A percentile compares a stretch with the other conserved stretches of the same genome.
Conservation (phyloP, 805 yeast genomes). For the Starmerella powellii region DNA sequence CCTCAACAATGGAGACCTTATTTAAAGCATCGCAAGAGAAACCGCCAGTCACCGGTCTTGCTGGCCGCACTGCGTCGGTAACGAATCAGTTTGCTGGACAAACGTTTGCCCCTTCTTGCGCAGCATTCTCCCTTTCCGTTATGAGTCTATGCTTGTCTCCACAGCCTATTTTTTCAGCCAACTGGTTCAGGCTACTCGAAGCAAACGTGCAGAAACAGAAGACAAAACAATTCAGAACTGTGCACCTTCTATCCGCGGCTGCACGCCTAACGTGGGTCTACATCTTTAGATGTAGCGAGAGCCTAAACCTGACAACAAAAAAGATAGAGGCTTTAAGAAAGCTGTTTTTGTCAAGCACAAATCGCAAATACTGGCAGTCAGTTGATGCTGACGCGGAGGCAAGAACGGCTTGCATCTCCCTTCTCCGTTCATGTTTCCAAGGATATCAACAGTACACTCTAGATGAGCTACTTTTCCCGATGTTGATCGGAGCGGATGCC, state of each 20-base stretch:
- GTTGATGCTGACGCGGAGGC: conserved; percentile 26
- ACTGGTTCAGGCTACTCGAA: conserved; percentile 66
- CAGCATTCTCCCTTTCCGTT: conserved; percentile 51
- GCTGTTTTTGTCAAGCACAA: conserved; percentile 36
- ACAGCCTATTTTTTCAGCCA: conserved; percentile 51
- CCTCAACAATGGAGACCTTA: conserved; percentile 58
- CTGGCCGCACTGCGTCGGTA: conserved; percentile 8
- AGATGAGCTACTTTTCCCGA: conserved; percentile 63
- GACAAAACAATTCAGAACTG: conserved; percentile 40
- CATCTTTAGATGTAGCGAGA: conserved; percentile 72
- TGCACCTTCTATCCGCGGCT: conserved; percentile 49
- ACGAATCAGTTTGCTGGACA: neutral
- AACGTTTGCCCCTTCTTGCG: conserved; percentile 1
- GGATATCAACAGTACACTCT: conserved; percentile 67
- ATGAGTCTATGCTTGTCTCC: conserved; percentile 74
- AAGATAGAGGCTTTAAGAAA: conserved; percentile 56
- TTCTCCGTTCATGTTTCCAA: conserved; percentile 66
- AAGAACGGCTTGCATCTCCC: conserved; percentile 54
- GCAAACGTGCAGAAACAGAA: conserved; percentile 47
- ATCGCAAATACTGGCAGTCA: conserved; percentile 58
- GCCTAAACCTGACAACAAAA: conserved; percentile 75
- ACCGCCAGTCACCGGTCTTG: conserved; percentile 4
- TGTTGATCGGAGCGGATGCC: conserved; percentile 34
- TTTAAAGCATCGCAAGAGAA: conserved; percentile 27
- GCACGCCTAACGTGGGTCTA: conserved; percentile 84